Percentiles rank a stretch among this genome's conserved stretches.
Evolutionary conservation across 2,329 filamentous ascomycete genomes (phyloP).

Genomic region (Aaosphaeria arxii): DNA sequence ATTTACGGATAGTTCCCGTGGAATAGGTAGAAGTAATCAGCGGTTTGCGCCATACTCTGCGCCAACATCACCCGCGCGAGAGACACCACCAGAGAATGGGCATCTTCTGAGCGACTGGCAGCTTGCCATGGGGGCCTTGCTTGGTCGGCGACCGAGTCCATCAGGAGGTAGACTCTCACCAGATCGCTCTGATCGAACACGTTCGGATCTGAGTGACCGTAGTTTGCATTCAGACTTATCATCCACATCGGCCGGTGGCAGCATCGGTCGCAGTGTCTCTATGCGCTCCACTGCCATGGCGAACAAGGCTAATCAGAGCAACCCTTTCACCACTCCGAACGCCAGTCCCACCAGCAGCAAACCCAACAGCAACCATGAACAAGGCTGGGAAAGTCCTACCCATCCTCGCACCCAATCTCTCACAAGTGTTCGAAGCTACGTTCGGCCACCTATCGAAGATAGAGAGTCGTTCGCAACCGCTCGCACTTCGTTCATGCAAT

Average conservation of each 20-base stretch:
- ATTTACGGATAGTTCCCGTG: slow-evolving; percentile 38
- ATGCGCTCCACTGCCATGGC: slow-evolving; percentile 43
- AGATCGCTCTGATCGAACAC: slow-evolving; percentile 54
- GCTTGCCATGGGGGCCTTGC: slow-evolving; percentile 5
- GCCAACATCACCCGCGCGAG: slow-evolving; percentile 17
- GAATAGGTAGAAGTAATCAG: slow-evolving; percentile 15
- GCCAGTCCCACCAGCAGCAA: slow-evolving; percentile 26
- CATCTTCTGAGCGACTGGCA: slow-evolving; percentile 12
- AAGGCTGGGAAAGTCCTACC: slow-evolving; percentile 14
- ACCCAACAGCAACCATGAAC: slow-evolving; percentile 11
- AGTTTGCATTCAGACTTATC: slow-evolving; percentile 46
- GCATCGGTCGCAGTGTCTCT: slow-evolving; percentile 45
- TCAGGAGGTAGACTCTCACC: slow-evolving; percentile 43
- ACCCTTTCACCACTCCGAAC: slow-evolving; percentile 33
- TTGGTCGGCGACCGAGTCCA: slow-evolving; percentile 12
- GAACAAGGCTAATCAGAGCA: slow-evolving; percentile 19
- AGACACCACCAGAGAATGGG: slow-evolving; percentile 4
- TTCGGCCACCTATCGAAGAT: slow-evolving; percentile 24
- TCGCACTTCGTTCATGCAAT: slow-evolving; percentile 46
- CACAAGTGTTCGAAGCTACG: slow-evolving; percentile 36
- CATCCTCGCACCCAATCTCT: slow-evolving; percentile 25
- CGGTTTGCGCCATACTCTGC: slow-evolving; percentile 20
- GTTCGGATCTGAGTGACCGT: slow-evolving; percentile 54
- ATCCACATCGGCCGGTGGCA: slow-evolving; percentile 38
- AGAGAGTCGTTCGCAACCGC: slow-evolving; percentile 53